A percentile compares a stretch with the other conserved stretches of the same genome.
These are phyloP conservation scores for Pneumocystis oryctolagi DNA, from an alignment of 1,139 yeast genomes.

Conservation along the genomic window DNA sequence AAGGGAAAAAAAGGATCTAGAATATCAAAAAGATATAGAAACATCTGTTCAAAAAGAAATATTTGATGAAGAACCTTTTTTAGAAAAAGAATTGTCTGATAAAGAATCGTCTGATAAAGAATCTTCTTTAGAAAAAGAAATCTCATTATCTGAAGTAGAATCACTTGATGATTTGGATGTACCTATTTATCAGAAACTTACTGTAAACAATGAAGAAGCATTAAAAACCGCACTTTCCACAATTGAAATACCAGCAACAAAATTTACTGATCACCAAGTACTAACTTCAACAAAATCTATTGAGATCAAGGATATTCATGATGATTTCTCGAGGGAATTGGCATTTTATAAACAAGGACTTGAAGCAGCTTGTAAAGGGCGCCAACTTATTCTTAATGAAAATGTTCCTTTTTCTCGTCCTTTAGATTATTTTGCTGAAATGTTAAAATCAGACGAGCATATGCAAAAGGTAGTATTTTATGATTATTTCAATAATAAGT, in stretches of 20 bases:
- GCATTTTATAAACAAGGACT: constrained; percentile 86
- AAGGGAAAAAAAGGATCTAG: background rate
- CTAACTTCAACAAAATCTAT: constrained; percentile 46
- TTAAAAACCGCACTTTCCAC: constrained; percentile 23
- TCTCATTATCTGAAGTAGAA: constrained; percentile 24
- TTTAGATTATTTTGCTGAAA: constrained; percentile 90
- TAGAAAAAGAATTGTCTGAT: constrained; percentile 17
- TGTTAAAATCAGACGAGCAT: constrained; percentile 95
- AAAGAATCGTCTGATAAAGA: constrained; percentile 19
- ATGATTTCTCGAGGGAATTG: constrained; percentile 78
- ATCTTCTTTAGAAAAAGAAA: constrained; percentile 20
- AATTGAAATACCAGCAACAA: constrained; percentile 26
- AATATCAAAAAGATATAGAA: constrained; percentile 17
- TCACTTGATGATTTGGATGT: constrained; percentile 60
- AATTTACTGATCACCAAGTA: constrained; percentile 74
- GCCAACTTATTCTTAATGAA: constrained; percentile 36
- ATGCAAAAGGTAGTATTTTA: constrained; percentile 50
- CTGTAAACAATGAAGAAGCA: constrained; percentile 34
- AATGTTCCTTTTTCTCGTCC: constrained; percentile 81
- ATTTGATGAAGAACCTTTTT: constrained; percentile 19
- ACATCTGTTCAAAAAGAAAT: constrained; percentile 15
- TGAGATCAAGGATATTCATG: constrained; percentile 66
- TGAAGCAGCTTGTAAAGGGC: constrained; percentile 64
- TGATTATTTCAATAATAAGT: background rate
- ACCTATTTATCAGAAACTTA: constrained; percentile 77